These are phyloP conservation scores for Geosmithia morbida DNA, from an alignment of 2,329 filamentous ascomycete species.

Conservation along the genomic window DNA sequence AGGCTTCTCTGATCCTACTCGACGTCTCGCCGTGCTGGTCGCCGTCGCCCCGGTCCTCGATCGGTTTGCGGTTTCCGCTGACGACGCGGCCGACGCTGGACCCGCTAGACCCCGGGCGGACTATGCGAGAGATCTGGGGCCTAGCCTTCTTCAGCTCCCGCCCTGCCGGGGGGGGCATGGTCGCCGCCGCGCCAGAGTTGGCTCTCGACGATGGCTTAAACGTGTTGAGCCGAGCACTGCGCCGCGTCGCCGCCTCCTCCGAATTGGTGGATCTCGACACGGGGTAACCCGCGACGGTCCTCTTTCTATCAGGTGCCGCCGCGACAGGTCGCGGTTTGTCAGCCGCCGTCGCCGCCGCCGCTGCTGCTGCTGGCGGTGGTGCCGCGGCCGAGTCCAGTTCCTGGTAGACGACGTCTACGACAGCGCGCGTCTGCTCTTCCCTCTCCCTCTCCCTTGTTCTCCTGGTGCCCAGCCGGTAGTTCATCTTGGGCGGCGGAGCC, in stretches of 20 bases:
- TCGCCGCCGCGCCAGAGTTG: constrained; percentile 39
- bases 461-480: constrained; percentile 36
- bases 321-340: constrained; percentile 22
- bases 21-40: constrained; percentile 45
- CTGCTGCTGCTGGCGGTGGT: constrained; percentile 8
- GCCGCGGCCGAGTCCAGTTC: constrained; percentile 19
- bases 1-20: background rate
- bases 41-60: constrained; percentile 54
- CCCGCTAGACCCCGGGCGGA: constrained; percentile 50
- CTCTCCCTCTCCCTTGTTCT: constrained; percentile 22
- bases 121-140: constrained; percentile 50
- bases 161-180: constrained; percentile 41
- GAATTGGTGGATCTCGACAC: constrained; percentile 34
- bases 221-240: constrained; percentile 56
- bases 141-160: constrained; percentile 75
- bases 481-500: constrained; percentile 45
- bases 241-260: constrained; percentile 46
- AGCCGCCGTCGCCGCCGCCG: constrained; percentile 14
- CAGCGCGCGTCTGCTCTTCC: constrained; percentile 3
- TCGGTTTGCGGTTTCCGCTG: constrained; percentile 74
- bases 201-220: constrained; percentile 58
- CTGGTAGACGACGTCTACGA: constrained; percentile 2
- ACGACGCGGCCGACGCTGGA: constrained; percentile 74
- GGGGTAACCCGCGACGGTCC: constrained; percentile 79
- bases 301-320: constrained; percentile 56